Conservation (phyloP, 768 basidiomycete species). For the Strobilomyces echinocephalus region DNA sequence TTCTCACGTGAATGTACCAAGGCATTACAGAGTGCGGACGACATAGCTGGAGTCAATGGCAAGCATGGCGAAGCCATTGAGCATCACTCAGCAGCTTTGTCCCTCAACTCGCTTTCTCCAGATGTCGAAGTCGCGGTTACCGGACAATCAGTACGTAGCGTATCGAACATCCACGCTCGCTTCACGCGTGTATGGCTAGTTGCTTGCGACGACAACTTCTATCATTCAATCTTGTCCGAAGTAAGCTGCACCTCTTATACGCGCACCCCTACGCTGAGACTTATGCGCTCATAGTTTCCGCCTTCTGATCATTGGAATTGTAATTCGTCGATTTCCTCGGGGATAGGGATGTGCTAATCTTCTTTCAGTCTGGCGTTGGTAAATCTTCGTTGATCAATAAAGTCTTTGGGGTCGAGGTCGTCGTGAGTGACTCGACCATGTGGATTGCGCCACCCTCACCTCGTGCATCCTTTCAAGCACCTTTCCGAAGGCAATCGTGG, state of each 20-base stretch:
- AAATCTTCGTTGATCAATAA: too few species aligned
- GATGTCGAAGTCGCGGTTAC: conserved; percentile 7
- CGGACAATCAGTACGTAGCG: neutral
- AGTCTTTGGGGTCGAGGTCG: conserved; percentile 6
- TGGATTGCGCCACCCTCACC: neutral
- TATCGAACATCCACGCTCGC: neutral
- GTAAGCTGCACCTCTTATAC: neutral
- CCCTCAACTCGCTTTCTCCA: too few species aligned
- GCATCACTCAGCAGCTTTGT: too few species aligned
- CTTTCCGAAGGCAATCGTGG: conserved; percentile 2
- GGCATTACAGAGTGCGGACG: too few species aligned
- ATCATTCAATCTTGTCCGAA: conserved; percentile 11
- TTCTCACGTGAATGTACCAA: too few species aligned
- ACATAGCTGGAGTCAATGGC: too few species aligned
- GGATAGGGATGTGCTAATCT: neutral
- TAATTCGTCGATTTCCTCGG: neutral
- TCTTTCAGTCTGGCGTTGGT: too few species aligned
- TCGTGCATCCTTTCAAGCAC: neutral
- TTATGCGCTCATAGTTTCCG: conserved; percentile 4
- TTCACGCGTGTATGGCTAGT: neutral
- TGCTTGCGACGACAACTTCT: conserved; percentile 3
- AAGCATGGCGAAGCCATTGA: too few species aligned
- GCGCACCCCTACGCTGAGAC: neutral
- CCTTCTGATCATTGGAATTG: conserved; percentile 16
- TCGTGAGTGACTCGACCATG: conserved; percentile 9